Evolutionary conservation across 2,329 filamentous ascomycete genomes (phyloP), one percentile per base, ranked within the genome.

Genomic region (Aureobasidium leucospermi): DNA sequence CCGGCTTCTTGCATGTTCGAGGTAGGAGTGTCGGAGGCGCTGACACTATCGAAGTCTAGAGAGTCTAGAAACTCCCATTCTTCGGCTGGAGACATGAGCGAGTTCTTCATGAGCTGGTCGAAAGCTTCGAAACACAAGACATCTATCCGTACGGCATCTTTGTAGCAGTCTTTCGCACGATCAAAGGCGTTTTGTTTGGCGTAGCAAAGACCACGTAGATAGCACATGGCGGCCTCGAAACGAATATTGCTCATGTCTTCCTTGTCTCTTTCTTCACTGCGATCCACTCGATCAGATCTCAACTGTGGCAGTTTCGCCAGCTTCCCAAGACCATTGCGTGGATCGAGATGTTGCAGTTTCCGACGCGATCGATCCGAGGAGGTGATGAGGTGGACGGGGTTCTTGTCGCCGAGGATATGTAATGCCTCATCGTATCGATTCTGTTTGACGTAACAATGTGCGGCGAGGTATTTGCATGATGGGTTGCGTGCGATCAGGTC

Each of bases 101-200:
- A 89, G 75, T 99, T 99, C 76, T 91, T 90, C 86, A 97, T 96
- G 59, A 99, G 82, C 76, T 97, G 92, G 67, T 96, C 92, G 70
- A 99, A 97, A 0, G 94, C 94, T 74, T 99, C 94, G 70, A 96
- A 97, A 75, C 94, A 99, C 73, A 96, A 92, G 3, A 97, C 92
- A 70, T 99, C 94, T 69, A 99, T 96, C 63, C 89, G 85, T 47
- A 97, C 91, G 1, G 94, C 94, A 68, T 96, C 90, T 76, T 96
- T 97, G 80, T 97, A 99, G 76, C 94, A 97, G 68, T 97, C 92
- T 73, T 96, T 96, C 56, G 94, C 94, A 36, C 91, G 86, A 71
- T 99, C 94, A 68, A 97, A 97, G 29, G 93, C 89, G 73, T 97
- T 99, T 72, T 96, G 90, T 74, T 96, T 96, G 6, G 94, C 92